These are phyloP conservation scores for Xylariaceae sp. DNA, from an alignment of 2,329 filamentous ascomycete genomes.

Conservation along the genomic window DNA sequence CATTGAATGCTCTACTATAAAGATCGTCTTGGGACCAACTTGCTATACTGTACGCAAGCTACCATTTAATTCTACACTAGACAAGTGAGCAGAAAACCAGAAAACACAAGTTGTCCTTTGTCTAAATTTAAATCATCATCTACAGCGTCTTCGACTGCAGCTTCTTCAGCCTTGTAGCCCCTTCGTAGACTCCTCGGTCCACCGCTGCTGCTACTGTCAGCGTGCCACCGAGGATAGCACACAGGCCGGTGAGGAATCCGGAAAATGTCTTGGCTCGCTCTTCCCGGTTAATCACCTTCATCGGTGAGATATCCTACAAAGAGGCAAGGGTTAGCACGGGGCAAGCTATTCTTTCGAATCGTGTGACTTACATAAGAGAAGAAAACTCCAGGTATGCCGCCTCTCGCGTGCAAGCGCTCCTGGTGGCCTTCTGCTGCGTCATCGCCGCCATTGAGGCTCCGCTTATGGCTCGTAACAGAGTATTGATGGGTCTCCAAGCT, in stretches of 20 bases:
- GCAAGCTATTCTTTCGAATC: not conserved
- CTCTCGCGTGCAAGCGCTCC: constrained; percentile 81
- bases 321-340: constrained; percentile 3
- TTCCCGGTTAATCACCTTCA: constrained; percentile 99
- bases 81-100: not conserved
- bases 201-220: constrained; percentile 92
- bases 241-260: constrained; percentile 88
- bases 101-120: not conserved
- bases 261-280: constrained; percentile 82
- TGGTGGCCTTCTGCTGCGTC: constrained; percentile 85
- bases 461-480: constrained; percentile 93
- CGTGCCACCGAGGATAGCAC: constrained; percentile 90
- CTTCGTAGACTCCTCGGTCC: constrained; percentile 88
- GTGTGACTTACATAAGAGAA: constrained; percentile 79
- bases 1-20: constrained; percentile 14
- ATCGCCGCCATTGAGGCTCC: constrained; percentile 76
- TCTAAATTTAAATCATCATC: constrained; percentile 8
- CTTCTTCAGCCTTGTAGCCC: constrained; percentile 79
- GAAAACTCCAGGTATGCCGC: constrained; percentile 95
- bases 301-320: constrained; percentile 85
- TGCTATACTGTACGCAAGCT: constrained; percentile 16
- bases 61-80: not conserved
- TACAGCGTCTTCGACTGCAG: constrained; percentile 62
- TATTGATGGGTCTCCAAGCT: constrained; percentile 98
- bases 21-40: constrained; percentile 4